Evolutionary conservation across 2,329 filamentous ascomycete species (phyloP).

Genomic region (Piedraia hortae): DNA sequence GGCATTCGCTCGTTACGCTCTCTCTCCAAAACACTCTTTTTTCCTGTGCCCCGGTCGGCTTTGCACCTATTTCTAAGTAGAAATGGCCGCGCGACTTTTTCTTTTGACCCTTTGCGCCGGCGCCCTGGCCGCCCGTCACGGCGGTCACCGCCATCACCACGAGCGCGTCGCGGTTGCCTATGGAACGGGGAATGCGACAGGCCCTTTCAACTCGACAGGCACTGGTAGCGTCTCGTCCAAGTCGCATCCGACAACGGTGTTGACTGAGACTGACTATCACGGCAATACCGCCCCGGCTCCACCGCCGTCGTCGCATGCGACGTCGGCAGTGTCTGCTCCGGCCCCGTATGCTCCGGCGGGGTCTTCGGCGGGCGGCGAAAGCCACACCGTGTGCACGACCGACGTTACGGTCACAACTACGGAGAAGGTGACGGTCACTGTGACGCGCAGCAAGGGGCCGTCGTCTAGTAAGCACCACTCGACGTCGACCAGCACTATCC

Average conservation of each 20-base stretch:
- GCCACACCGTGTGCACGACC: too few relatives aligned
- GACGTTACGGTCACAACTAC: constrained; percentile 4
- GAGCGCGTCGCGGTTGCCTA: too few relatives aligned
- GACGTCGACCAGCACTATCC: neutral
- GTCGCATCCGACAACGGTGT: constrained; percentile 3
- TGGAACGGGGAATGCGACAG: too few relatives aligned
- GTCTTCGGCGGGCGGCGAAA: constrained; percentile 1
- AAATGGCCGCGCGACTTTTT: constrained; percentile 12
- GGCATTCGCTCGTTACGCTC: constrained; percentile 18
- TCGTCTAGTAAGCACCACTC: constrained; percentile 1
- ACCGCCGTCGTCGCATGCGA: neutral
- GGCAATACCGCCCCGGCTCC: neutral
- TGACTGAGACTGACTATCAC: neutral
- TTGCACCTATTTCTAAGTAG: neutral
- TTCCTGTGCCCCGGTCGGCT: too few relatives aligned
- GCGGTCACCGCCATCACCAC: constrained; percentile 9
- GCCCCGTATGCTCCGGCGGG: constrained; percentile 1
- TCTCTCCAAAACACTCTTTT: too few relatives aligned
- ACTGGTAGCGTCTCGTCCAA: constrained; percentile 5
- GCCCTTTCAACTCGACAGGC: too few relatives aligned
- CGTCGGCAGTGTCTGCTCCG: constrained; percentile 1
- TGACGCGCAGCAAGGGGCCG: constrained; percentile 2
- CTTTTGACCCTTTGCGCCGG: constrained; percentile 17
- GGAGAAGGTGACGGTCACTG: constrained; percentile 1
- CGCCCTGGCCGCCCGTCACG: constrained; percentile 14